Conservation (phyloP, 352 stramenopile species). For the Phytophthora pistaciae region DNA sequence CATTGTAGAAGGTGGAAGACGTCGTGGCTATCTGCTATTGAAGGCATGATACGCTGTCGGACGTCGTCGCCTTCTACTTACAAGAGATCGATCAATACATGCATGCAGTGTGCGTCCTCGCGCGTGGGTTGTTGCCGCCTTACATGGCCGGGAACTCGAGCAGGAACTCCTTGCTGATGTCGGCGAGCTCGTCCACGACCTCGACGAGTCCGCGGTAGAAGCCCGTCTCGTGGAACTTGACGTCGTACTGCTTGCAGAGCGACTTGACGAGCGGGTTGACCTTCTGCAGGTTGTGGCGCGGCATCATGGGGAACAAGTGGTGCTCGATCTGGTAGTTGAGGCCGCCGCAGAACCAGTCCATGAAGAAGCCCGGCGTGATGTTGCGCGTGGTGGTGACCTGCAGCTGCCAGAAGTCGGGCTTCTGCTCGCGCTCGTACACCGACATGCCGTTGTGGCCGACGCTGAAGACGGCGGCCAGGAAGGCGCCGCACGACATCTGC, state of each 20-base stretch:
- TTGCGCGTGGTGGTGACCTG: constrained; percentile 98
- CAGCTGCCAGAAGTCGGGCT: constrained; percentile 98
- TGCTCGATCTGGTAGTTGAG: constrained; percentile 99
- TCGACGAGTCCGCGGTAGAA: constrained; percentile 95
- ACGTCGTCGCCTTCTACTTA: background rate
- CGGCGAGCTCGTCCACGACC: constrained; percentile 94
- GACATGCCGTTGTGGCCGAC: constrained; percentile 99
- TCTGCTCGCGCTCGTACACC: constrained; percentile 95
- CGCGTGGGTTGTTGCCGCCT: constrained; percentile 26
- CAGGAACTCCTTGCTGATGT: constrained; percentile 96
- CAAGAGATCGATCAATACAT: constrained; percentile 32
- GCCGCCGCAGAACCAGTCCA: constrained; percentile 98
- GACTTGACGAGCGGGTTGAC: constrained; percentile 96
- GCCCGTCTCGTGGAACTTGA: constrained; percentile 97
- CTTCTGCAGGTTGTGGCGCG: constrained; percentile 96
- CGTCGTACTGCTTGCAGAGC: constrained; percentile 97
- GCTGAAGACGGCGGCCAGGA: constrained; percentile 97
- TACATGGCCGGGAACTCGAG: constrained; percentile 99
- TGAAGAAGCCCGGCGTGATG: constrained; percentile 94
- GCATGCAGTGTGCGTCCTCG: constrained; percentile 17
- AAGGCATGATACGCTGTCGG: background rate
- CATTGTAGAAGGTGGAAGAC: background rate
- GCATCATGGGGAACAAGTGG: constrained; percentile 98
- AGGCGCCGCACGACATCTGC: constrained; percentile 93
- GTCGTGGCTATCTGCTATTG: constrained; percentile 8